Percentiles rank a stretch among this genome's conserved stretches.
Conservation (phyloP, 2,329 filamentous ascomycete species). For the Uncinocarpus reesii region DNA sequence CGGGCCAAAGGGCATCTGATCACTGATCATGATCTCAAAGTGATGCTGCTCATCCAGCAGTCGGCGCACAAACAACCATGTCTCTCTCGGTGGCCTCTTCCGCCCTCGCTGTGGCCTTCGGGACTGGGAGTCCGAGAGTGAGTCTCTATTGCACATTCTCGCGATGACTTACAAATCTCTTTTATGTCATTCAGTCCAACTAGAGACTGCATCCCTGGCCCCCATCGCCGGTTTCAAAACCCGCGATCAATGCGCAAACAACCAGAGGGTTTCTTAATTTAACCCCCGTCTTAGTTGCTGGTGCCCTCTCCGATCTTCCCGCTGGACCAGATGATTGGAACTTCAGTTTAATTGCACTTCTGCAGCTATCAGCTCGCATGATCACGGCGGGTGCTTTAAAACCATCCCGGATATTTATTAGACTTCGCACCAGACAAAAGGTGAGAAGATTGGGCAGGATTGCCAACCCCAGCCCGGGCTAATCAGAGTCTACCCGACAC, state of each 20-base stretch:
- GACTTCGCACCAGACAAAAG: too few relatives aligned
- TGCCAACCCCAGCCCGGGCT: neutral
- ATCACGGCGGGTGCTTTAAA: neutral
- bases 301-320: neutral
- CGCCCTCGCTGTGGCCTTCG: neutral
- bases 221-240: neutral
- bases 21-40: neutral
- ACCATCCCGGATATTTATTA: neutral
- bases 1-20: too few relatives aligned
- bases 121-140: too few relatives aligned
- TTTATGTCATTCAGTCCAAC: too few relatives aligned
- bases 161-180: too few relatives aligned
- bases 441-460: neutral
- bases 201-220: neutral
- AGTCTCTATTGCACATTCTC: too few relatives aligned
- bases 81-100: neutral
- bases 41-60: neutral
- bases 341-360: neutral
- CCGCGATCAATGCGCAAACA: neutral
- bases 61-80: neutral
- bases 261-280: neutral
- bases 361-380: neutral
- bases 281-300: neutral
- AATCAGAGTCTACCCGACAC: neutral
- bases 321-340: slow-evolving; percentile 6